phyloP scores from a whole-genome alignment of 2,329 filamentous ascomycete genomes.

The Botrytis hyacinthi region DNA sequence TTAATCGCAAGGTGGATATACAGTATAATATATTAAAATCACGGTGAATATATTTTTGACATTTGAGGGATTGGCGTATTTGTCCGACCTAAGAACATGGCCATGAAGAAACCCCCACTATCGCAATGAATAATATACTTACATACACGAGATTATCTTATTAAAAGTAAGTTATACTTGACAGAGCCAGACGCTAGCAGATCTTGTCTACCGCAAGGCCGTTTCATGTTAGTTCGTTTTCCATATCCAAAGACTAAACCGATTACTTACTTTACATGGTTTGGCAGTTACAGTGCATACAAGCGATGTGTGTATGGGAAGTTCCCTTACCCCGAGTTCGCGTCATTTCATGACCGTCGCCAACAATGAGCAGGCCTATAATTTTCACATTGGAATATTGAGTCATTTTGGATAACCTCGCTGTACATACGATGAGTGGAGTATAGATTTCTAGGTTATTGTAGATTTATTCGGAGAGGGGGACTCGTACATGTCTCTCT shows the following conservation, averaged over 20 bases:
- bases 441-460: neutral
- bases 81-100: neutral
- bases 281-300: neutral
- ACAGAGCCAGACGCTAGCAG: neutral
- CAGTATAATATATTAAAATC: neutral
- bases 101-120: neutral
- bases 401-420: neutral
- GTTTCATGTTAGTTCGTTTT: neutral
- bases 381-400: neutral
- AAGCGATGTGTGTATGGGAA: neutral
- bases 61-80: neutral
- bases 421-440: neutral
- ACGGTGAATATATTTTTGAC: neutral
- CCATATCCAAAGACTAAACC: neutral
- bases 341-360: neutral
- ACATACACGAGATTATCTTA: neutral
- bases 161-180: neutral
- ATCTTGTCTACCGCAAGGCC: neutral
- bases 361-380: neutral
- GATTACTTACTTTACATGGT: neutral
- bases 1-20: neutral
- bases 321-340: conserved; percentile 1
- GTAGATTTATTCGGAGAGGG: neutral
- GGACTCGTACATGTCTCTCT: neutral
- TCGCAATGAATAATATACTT: neutral